phyloP scores from a whole-genome alignment of 169 alveolate species.

The Miamiensis avidus region DNA sequence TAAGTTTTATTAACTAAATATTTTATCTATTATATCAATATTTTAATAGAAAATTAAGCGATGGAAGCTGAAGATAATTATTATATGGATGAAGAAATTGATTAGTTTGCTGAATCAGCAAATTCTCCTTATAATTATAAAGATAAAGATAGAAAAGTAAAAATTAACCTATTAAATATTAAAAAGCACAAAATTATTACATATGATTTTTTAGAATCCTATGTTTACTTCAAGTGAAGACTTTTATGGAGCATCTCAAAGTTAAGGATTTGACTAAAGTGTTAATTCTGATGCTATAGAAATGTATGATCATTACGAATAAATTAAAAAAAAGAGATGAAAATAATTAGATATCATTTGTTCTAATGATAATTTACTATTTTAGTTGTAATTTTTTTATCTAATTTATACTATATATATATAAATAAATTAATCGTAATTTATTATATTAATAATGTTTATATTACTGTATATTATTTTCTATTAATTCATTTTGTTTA shows the following conservation, averaged over 20 bases:
- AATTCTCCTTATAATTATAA: not conserved
- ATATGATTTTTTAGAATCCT: not conserved
- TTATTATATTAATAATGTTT: no score
- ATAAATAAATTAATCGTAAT: no score
- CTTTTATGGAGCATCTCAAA: slow-evolving; percentile 7
- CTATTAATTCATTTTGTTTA: no score
- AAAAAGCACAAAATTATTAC: not conserved
- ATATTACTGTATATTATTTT: no score
- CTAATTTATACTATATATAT: no score
- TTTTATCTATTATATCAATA: not conserved
- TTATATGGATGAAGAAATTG: slow-evolving; percentile 22
- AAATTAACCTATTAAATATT: not conserved
- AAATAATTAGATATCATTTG: no score
- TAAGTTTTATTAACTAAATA: not conserved
- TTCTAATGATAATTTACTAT: no score
- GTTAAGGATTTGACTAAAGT: slow-evolving; percentile 22
- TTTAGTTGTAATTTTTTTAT: no score
- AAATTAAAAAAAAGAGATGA: slow-evolving; percentile 7
- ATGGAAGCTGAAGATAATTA: not conserved
- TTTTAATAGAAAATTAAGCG: not conserved
- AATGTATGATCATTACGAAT: slow-evolving; percentile 7
- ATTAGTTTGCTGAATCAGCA: slow-evolving; percentile 11
- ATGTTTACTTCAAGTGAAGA: slow-evolving; percentile 39
- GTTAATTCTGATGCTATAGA: slow-evolving; percentile 24
- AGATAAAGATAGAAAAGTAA: slow-evolving; percentile 7